Conservation (phyloP, 768 basidiomycete genomes). For the Hygrophorus russula region DNA sequence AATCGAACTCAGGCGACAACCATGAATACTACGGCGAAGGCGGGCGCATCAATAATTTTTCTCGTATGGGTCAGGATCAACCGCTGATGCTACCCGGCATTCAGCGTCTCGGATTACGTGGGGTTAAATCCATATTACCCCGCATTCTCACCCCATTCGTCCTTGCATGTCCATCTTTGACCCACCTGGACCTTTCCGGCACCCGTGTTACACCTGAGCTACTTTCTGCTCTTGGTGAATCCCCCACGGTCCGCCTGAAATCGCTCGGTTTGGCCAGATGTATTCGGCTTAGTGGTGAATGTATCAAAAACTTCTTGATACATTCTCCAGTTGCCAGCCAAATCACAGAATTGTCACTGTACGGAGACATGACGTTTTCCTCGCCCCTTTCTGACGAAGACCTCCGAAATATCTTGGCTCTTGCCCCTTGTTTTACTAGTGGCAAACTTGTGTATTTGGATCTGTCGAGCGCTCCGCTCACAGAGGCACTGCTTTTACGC, state of each 20-base stretch:
- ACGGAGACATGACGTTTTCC: constrained; percentile 77
- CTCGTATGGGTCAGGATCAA: constrained; percentile 31
- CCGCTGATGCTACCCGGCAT: constrained; percentile 56
- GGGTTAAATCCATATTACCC: constrained; percentile 67
- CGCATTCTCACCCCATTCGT: constrained; percentile 63
- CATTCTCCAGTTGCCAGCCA: constrained; percentile 49
- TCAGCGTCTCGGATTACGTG: constrained; percentile 69
- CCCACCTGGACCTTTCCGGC: constrained; percentile 84
- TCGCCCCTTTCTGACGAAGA: constrained; percentile 61
- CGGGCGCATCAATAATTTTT: constrained; percentile 22
- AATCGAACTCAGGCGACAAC: constrained; percentile 29
- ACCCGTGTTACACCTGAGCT: constrained; percentile 76
- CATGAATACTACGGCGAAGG: constrained; percentile 26
- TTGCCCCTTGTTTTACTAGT: constrained; percentile 69
- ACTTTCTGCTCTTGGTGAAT: constrained; percentile 52
- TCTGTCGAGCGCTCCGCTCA: constrained; percentile 74
- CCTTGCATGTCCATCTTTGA: constrained; percentile 73
- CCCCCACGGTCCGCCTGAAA: constrained; percentile 53
- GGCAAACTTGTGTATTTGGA: constrained; percentile 82
- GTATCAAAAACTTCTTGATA: constrained; percentile 65
- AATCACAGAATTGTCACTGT: constrained; percentile 75
- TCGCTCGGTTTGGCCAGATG: constrained; percentile 83
- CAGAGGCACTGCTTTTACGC: constrained; percentile 38
- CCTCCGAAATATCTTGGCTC: constrained; percentile 51
- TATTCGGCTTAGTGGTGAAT: constrained; percentile 68